A percentile compares a stretch with the other conserved stretches of the same genome.
Evolutionary conservation across 2,329 filamentous ascomycete species (phyloP).

Genomic region (Ophiostoma sp.): DNA sequence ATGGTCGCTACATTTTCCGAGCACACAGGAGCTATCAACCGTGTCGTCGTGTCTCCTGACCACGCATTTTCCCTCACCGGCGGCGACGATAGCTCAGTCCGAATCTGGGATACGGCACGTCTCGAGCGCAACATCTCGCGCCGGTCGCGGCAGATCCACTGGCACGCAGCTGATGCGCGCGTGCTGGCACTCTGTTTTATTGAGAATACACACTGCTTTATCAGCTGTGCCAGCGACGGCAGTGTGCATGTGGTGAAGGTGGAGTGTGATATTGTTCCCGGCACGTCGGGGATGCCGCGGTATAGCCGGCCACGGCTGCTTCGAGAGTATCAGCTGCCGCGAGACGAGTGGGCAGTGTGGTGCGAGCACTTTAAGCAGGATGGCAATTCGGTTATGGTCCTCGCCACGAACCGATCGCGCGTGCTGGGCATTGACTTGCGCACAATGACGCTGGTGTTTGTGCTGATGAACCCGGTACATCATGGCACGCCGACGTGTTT

Average conservation of each 20-base stretch:
- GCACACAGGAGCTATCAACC: slow-evolving; percentile 75
- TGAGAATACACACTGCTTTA: slow-evolving; percentile 87
- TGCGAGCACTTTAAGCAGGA: slow-evolving; percentile 87
- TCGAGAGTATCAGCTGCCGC: slow-evolving; percentile 71
- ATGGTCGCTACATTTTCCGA: slow-evolving; percentile 86
- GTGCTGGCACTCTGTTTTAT: slow-evolving; percentile 85
- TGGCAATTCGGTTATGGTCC: slow-evolving; percentile 70
- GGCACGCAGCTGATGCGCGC: slow-evolving; percentile 62
- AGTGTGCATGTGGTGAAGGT: slow-evolving; percentile 85
- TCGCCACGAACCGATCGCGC: slow-evolving; percentile 81
- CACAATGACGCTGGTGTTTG: slow-evolving; percentile 76
- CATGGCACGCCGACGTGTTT: slow-evolving; percentile 91
- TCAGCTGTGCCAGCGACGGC: slow-evolving; percentile 85
- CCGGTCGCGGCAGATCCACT: slow-evolving; percentile 79
- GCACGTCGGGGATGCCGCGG: slow-evolving; percentile 37
- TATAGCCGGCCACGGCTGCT: slow-evolving; percentile 75
- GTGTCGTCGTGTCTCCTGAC: slow-evolving; percentile 77
- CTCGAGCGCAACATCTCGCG: slow-evolving; percentile 89
- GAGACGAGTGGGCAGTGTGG: slow-evolving; percentile 77
- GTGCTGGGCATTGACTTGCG: slow-evolving; percentile 81
- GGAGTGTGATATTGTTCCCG: slow-evolving; percentile 38
- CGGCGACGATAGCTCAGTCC: slow-evolving; percentile 84
- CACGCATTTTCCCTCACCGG: slow-evolving; percentile 93
- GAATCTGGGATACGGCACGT: slow-evolving; percentile 85
- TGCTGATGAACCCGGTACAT: slow-evolving; percentile 78